phyloP scores from a whole-genome alignment of 352 stramenopile species.

The Globisporangium ultimum region DNA sequence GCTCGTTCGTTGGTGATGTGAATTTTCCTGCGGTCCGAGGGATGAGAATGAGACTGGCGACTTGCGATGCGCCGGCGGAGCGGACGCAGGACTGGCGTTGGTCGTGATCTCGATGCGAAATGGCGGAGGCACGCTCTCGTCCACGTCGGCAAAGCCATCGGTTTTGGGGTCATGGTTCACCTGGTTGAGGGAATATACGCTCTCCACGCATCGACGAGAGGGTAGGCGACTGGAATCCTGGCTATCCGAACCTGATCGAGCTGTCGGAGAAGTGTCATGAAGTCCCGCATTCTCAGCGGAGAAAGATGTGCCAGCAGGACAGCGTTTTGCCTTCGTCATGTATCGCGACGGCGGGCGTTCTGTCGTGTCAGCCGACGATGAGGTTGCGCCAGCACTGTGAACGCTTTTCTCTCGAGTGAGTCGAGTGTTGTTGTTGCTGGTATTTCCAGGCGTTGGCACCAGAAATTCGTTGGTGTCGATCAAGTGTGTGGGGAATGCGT shows the following conservation, averaged over 20 bases:
- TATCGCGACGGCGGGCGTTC: conserved; percentile 72
- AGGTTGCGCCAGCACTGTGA: conserved; percentile 9
- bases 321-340: conserved; percentile 59
- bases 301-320: not conserved
- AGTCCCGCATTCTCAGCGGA: too few relatives aligned
- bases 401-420: conserved; percentile 9
- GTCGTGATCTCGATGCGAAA: conserved; percentile 82
- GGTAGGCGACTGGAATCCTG: conserved; percentile 8
- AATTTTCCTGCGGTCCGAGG: not conserved
- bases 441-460: conserved; percentile 5
- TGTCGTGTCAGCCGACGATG: conserved; percentile 3
- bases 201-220: conserved; percentile 41
- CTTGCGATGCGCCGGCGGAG: not conserved
- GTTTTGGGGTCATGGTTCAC: conserved; percentile 70
- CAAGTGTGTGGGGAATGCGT: conserved; percentile 77
- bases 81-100: conserved; percentile 17
- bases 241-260: conserved; percentile 2
- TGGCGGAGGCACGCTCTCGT: conserved; percentile 75
- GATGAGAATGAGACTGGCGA: not conserved
- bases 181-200: conserved; percentile 46
- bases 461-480: conserved; percentile 44
- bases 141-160: conserved; percentile 75
- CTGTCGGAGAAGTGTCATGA: not conserved
- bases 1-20: conserved; percentile 10
- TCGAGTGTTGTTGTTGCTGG: conserved; percentile 2